Base-by-base conservation (phyloP, 176 grass and related monocot species). In the Thinopyrum elongatum region DNA sequence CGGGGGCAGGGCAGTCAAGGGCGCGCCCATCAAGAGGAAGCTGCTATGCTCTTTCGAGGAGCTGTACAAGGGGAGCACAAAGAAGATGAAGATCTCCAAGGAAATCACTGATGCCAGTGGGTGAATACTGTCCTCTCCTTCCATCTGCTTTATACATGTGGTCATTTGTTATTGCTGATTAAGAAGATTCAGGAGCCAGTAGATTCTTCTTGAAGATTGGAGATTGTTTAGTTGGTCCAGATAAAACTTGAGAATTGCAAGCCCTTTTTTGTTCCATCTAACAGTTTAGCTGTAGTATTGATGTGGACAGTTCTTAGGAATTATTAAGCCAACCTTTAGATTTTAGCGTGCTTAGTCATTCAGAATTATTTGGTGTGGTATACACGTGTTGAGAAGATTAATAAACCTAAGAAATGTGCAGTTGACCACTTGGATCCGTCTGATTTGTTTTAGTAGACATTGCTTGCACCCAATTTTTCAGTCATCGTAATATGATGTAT, bases 71-170 rank as follows among this genome's bases (percentile, higher is more conserved):
- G 93, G 95, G 13, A 93, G 89, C 12, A 98, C 95, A 1, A 98
- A 98, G 68, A 98, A 95, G 85, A 95, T 95, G 95, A 98, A 95
- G 91, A 95, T 95, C 38, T 98, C 91, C 67, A 93, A 91, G 70
- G 91, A 95, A 75, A 95, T 98, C 25, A 87, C 95, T 3, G 95
- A 97, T 61, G 76, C 73, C 30, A 97, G 95, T 78, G 95, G 95
- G 95, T 74, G 70, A 74, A 39, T 74, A 2, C 8, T 39, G 8
- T 39, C 13, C 3, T 7, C 13, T 65, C 5, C 70, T 39, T 26
- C 11, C 19, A n/a, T 26, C 12, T 65, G 2, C 13, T 55, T 11
- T 19, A 11, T 21, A 19, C 66, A 7, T 15, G 13, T 47, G 55
- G 1, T 17, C 6, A 33, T n/a, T 82, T 22, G 42, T 9, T 55